A percentile compares a stretch with the other conserved stretches of the same genome.
phyloP scores from a whole-genome alignment of 2,329 filamentous ascomycete species.

The Basipetospora chlamydospora region DNA sequence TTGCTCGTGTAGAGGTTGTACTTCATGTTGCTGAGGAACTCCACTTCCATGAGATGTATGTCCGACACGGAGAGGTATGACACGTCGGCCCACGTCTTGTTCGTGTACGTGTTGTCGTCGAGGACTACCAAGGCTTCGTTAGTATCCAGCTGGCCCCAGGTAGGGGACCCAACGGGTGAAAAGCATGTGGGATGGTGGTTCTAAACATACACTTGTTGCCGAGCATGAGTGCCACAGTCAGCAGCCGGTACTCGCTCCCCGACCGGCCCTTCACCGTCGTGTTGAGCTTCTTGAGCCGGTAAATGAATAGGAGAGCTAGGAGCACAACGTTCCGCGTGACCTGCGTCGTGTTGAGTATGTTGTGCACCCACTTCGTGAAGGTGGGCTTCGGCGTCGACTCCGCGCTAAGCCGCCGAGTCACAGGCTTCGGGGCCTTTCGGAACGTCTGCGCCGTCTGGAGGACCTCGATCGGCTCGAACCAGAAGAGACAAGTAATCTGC shows the following conservation, averaged over 20 bases:
- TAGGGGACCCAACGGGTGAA: too few relatives aligned
- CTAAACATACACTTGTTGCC: constrained; percentile 74
- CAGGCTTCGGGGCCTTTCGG: constrained; percentile 21
- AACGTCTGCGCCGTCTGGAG: constrained; percentile 59
- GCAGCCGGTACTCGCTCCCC: constrained; percentile 81
- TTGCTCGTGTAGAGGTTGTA: constrained; percentile 83
- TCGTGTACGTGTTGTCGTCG: constrained; percentile 98
- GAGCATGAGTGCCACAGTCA: constrained; percentile 93
- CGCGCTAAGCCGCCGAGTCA: constrained; percentile 41
- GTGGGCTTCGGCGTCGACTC: constrained; percentile 64
- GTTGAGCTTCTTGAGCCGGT: constrained; percentile 81
- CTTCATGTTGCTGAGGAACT: constrained; percentile 96
- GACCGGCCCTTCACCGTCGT: constrained; percentile 78
- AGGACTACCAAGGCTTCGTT: constrained; percentile 45
- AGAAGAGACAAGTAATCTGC: constrained; percentile 90
- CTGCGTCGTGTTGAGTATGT: constrained; percentile 82
- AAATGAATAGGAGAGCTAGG: constrained; percentile 80
- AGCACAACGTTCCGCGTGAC: constrained; percentile 93
- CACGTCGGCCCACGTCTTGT: constrained; percentile 98
- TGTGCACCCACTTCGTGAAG: constrained; percentile 89
- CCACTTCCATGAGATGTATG: constrained; percentile 99
- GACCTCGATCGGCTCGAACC: constrained; percentile 83
- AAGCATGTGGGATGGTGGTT: too few relatives aligned
- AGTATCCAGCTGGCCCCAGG: constrained; percentile 12
- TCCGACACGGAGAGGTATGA: constrained; percentile 87